phyloP scores from a whole-genome alignment of 371 early-diverging fungal genomes.

The Mucor circinelloides region DNA sequence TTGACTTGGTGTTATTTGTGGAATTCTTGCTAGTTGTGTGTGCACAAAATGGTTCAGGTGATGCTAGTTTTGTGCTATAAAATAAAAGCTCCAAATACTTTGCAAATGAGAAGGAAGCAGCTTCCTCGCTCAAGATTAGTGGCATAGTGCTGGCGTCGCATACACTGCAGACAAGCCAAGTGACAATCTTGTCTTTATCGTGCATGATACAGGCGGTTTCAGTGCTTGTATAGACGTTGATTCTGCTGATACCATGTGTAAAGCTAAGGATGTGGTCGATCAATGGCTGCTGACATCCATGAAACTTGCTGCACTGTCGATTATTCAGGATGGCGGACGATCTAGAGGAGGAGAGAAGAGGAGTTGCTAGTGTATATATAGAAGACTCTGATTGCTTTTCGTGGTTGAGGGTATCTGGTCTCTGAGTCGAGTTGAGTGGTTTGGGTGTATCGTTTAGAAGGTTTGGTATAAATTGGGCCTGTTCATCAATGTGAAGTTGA shows the following conservation, averaged over 20 bases:
- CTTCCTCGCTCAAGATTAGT: constrained; percentile 38
- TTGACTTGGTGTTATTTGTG: constrained; percentile 13
- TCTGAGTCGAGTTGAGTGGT: background rate
- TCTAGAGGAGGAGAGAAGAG: background rate
- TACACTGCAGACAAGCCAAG: constrained; percentile 52
- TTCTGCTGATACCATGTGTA: constrained; percentile 55
- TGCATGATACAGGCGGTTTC: constrained; percentile 8
- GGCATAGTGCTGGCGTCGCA: constrained; percentile 47
- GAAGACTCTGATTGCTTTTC: constrained; percentile 8
- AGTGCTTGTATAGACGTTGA: constrained; percentile 41
- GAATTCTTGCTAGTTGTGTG: constrained; percentile 20
- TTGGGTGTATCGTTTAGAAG: background rate
- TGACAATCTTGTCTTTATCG: constrained; percentile 25
- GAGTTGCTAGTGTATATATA: background rate
- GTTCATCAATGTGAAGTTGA: constrained; percentile 15
- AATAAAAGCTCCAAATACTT: constrained; percentile 67
- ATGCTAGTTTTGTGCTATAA: constrained; percentile 52
- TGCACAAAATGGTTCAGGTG: constrained; percentile 39
- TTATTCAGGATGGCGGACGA: background rate
- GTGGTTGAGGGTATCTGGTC: background rate
- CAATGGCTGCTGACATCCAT: constrained; percentile 51
- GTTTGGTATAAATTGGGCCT: constrained; percentile 12
- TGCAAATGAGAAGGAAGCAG: constrained; percentile 58
- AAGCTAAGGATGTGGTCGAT: constrained; percentile 57
- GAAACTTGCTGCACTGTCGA: constrained; percentile 15